These are phyloP conservation scores for Acmispon strigosus DNA, from an alignment of 306 rosid species.

Conservation along the genomic window DNA sequence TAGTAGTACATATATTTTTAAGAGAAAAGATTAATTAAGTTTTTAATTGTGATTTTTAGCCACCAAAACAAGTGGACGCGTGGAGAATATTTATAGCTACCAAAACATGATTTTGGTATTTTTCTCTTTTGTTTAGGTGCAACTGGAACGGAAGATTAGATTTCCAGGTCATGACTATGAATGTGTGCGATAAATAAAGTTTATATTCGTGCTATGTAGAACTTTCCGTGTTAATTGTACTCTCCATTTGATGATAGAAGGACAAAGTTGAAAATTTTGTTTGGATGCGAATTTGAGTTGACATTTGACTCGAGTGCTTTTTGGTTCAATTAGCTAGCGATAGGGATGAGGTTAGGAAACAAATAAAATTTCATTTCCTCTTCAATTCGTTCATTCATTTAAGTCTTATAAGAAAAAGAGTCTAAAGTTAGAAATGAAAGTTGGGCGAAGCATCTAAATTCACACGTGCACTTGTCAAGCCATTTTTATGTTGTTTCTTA, in stretches of 20 bases:
- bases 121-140: too few species aligned
- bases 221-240: too few species aligned
- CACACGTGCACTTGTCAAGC: slow-evolving; percentile 19
- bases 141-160: too few species aligned
- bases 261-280: background rate
- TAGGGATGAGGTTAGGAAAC: background rate
- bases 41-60: background rate
- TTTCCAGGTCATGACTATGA: too few species aligned
- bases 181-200: too few species aligned
- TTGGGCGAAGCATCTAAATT: slow-evolving; percentile 24
- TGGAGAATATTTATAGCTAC: too few species aligned
- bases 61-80: background rate
- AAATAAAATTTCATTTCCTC: background rate
- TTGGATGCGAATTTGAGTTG: background rate
- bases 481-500: background rate
- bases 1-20: background rate
- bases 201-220: too few species aligned
- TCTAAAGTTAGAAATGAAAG: background rate
- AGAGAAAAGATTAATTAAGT: too few species aligned
- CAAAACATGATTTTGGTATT: too few species aligned
- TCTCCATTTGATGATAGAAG: background rate
- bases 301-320: background rate
- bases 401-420: background rate
- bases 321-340: background rate
- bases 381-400: background rate